A percentile compares a stretch with the other conserved stretches of the same genome.
Conservation (phyloP, 208 protist species). For the Sergeia podlipaevii region DNA sequence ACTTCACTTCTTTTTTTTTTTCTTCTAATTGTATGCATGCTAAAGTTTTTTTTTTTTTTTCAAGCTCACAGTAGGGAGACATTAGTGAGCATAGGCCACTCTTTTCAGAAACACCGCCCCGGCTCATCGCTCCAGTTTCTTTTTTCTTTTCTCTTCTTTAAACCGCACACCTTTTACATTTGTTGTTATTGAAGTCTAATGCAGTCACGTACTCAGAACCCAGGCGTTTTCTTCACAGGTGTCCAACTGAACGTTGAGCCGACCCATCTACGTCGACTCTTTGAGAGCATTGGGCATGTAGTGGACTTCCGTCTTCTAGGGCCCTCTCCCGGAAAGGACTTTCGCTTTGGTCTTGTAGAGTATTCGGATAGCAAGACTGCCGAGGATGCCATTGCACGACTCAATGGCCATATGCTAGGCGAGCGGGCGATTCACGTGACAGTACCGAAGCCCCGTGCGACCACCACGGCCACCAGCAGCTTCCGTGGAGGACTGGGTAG, state of each 20-base stretch:
- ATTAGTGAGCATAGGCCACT: too few species aligned
- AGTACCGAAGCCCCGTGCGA: conserved; percentile 10
- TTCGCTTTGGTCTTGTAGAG: conserved; percentile 69
- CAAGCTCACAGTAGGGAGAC: too few species aligned
- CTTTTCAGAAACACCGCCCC: too few species aligned
- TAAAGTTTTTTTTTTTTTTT: too few species aligned
- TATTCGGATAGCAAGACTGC: conserved; percentile 78
- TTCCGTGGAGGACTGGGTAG: too few species aligned
- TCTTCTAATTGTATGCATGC: too few species aligned
- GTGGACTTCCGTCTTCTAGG: conserved; percentile 64
- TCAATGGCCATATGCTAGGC: conserved; percentile 74
- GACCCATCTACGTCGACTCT: conserved; percentile 63
- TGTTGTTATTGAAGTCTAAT: not conserved
- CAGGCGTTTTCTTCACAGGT: conserved; percentile 80
- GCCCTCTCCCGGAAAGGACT: conserved; percentile 61
- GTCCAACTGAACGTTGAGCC: conserved; percentile 67
- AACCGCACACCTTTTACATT: not conserved
- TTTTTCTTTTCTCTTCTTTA: too few species aligned
- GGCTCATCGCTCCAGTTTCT: too few species aligned
- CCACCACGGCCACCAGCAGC: conserved; percentile 17
- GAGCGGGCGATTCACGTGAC: conserved; percentile 68
- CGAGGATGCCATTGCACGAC: conserved; percentile 63
- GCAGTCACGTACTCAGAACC: conserved; percentile 10
- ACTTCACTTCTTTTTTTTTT: too few species aligned
- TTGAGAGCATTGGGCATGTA: conserved; percentile 81